phyloP scores from a whole-genome alignment of 2,329 filamentous ascomycete genomes.

The Botryotinia narcissicola region DNA sequence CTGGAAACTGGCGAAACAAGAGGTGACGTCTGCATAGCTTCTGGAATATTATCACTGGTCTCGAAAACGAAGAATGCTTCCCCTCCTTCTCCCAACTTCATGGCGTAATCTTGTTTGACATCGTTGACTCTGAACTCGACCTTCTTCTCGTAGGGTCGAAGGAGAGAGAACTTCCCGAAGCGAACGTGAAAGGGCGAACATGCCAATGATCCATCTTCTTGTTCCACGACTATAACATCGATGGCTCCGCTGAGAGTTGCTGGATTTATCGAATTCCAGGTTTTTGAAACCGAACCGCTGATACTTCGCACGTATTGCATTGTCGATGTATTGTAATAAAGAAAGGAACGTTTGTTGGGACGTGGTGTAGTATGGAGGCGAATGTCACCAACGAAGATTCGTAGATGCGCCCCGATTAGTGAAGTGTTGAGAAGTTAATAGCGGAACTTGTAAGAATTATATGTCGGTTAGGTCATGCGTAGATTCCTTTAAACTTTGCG shows the following conservation, averaged over 20 bases:
- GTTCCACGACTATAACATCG: constrained; percentile 97
- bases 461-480: constrained; percentile 13
- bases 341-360: background rate
- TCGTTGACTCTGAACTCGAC: constrained; percentile 97
- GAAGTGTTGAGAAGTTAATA: constrained; percentile 6
- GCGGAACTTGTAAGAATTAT: background rate
- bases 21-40: constrained; percentile 89
- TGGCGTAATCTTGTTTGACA: constrained; percentile 85
- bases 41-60: constrained; percentile 87
- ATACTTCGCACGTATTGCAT: constrained; percentile 99
- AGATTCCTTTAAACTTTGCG: background rate
- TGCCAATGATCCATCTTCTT: constrained; percentile 82
- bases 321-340: constrained; percentile 24
- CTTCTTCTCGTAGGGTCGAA: constrained; percentile 97
- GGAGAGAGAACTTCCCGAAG: constrained; percentile 95
- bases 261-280: constrained; percentile 99
- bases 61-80: constrained; percentile 99
- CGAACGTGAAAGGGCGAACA: constrained; percentile 98
- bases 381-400: constrained; percentile 7
- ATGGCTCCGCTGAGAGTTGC: constrained; percentile 96
- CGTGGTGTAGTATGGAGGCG: constrained; percentile 11
- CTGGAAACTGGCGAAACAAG: constrained; percentile 86
- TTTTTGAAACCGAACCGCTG: constrained; percentile 92
- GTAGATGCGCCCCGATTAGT: background rate
- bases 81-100: constrained; percentile 97